A percentile compares a stretch with the other conserved stretches of the same genome.
Conservation (phyloP, 306 rosid species). For the Prinsepia uniflora region DNA sequence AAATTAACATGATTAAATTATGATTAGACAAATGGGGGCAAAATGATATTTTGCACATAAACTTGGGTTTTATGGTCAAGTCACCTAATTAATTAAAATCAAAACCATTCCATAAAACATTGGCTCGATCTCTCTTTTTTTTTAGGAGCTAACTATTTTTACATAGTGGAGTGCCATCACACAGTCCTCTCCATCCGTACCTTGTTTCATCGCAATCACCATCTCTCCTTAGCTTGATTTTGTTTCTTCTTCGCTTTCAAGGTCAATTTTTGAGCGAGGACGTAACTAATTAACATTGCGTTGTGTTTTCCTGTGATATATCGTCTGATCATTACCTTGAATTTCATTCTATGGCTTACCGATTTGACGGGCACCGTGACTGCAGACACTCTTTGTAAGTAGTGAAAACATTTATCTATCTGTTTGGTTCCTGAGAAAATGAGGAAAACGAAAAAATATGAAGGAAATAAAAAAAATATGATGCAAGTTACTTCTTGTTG, state of each 20-base stretch:
- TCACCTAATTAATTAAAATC: not conserved
- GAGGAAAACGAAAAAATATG: not conserved
- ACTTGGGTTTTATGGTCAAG: not conserved
- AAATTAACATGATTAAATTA: too few relatives aligned
- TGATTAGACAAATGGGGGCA: too few relatives aligned
- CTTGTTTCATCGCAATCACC: too few relatives aligned
- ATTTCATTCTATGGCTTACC: slow-evolving; percentile 45
- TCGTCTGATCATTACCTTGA: not conserved
- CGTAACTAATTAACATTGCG: not conserved
- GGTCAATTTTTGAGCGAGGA: not conserved
- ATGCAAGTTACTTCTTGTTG: not conserved
- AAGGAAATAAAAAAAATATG: not conserved
- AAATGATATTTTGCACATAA: not conserved
- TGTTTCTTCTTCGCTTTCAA: too few relatives aligned
- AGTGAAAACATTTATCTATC: slow-evolving; percentile 32
- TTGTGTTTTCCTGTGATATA: not conserved
- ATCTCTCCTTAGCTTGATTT: too few relatives aligned
- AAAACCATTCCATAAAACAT: not conserved
- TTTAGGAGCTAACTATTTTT: not conserved
- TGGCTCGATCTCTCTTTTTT: not conserved
- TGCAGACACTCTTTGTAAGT: slow-evolving; percentile 44
- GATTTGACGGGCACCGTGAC: slow-evolving; percentile 41
- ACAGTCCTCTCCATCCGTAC: not conserved
- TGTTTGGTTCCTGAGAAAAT: slow-evolving; percentile 7
- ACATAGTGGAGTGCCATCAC: not conserved